Evolutionary conservation across 208 protist genomes (phyloP).

Genomic region (Leishmania martiniquensis): DNA sequence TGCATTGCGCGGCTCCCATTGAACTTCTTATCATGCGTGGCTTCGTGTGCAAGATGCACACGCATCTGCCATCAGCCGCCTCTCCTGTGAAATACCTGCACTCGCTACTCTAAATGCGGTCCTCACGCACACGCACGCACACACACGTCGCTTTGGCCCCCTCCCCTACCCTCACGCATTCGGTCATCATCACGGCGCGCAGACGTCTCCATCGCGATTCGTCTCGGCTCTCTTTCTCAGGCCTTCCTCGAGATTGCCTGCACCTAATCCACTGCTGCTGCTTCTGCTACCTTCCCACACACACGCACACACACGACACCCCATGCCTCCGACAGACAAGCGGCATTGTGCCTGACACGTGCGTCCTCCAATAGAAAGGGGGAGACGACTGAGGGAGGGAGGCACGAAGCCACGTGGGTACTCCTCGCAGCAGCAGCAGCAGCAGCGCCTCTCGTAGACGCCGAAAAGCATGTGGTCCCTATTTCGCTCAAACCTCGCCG

Average conservation of each 20-base stretch:
- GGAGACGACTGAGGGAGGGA: neutral
- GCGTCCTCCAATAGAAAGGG: neutral
- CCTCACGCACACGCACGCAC: too few relatives aligned
- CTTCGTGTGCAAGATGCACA: neutral
- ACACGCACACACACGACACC: too few relatives aligned
- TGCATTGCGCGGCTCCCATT: neutral
- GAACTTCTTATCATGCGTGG: neutral
- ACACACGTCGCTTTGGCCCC: neutral
- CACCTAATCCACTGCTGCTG: neutral
- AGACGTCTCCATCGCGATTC: neutral
- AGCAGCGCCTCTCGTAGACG: neutral
- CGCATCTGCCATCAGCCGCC: neutral
- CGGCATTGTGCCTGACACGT: neutral
- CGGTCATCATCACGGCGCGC: neutral
- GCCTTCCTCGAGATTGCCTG: neutral
- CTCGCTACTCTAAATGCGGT: neutral
- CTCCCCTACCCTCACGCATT: neutral
- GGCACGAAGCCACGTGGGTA: neutral
- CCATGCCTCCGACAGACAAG: neutral
- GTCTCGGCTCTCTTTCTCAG: neutral
- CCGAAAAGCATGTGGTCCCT: slow-evolving; percentile 1
- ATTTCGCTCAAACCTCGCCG: neutral
- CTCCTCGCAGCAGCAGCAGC: too few relatives aligned
- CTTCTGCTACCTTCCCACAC: neutral
- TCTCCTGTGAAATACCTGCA: neutral